These are phyloP conservation scores for Sclerotinia borealis DNA, from an alignment of 2,329 filamentous ascomycete genomes.

Conservation along the genomic window DNA sequence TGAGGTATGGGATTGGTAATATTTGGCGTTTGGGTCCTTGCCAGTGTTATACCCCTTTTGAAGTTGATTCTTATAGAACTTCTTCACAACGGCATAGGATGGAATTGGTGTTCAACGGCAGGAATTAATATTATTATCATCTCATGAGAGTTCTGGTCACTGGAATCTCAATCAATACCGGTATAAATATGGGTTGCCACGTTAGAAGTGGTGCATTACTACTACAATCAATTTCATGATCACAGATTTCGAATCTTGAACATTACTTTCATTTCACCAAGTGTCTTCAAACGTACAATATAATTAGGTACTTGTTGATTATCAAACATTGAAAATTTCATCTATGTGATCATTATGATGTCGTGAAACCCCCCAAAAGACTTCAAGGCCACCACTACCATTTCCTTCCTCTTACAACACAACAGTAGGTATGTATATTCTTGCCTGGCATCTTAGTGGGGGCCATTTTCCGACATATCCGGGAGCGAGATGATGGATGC, in stretches of 20 bases:
- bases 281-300: too few species aligned
- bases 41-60: constrained; percentile 5
- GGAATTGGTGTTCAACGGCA: not conserved
- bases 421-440: too few species aligned
- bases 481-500: not conserved
- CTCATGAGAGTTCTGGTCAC: not conserved
- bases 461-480: not conserved
- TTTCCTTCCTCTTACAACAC: too few species aligned
- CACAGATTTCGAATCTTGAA: not conserved
- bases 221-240: not conserved
- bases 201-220: not conserved
- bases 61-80: constrained; percentile 3
- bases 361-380: too few species aligned
- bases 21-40: not conserved
- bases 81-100: not conserved
- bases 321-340: too few species aligned
- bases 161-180: not conserved
- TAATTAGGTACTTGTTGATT: too few species aligned
- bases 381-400: too few species aligned
- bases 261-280: not conserved
- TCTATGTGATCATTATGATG: too few species aligned
- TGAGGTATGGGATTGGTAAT: not conserved
- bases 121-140: not conserved
- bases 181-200: not conserved
- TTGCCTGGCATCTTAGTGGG: not conserved